Evolutionary conservation across 2,329 filamentous ascomycete genomes (phyloP).

Genomic region (Xenoacremonium recifei): DNA sequence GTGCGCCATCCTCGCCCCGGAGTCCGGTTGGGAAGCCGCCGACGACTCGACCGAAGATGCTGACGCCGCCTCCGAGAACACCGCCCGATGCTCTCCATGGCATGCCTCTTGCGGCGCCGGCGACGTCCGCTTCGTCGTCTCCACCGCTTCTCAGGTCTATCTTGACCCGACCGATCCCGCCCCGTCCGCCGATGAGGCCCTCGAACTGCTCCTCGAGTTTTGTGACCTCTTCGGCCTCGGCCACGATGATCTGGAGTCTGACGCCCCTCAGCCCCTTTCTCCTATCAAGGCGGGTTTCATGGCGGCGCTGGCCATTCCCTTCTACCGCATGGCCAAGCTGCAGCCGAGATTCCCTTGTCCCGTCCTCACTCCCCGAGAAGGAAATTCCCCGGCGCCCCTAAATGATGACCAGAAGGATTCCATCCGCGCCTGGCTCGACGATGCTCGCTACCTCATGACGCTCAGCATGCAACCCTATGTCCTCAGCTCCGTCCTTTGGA

Average conservation of each 20-base stretch:
- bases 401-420: constrained; percentile 10
- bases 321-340: constrained; percentile 26
- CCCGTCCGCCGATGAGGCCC: constrained; percentile 18
- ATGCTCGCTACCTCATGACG: constrained; percentile 30
- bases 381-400: constrained; percentile 4
- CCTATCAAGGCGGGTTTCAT: constrained; percentile 25
- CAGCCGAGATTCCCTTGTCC: constrained; percentile 21
- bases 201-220: constrained; percentile 24
- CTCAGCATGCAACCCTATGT: constrained; percentile 26
- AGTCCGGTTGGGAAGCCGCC: constrained; percentile 18
- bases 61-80: too few species aligned
- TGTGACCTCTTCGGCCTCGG: constrained; percentile 24
- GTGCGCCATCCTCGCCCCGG: constrained; percentile 23
- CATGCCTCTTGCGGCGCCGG: constrained; percentile 12
- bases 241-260: constrained; percentile 12
- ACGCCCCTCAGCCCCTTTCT: constrained; percentile 12
- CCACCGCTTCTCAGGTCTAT: constrained; percentile 16
- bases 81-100: too few species aligned
- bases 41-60: constrained; percentile 16
- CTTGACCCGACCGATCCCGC: constrained; percentile 13
- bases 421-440: constrained; percentile 17
- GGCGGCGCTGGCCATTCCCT: constrained; percentile 23
- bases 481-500: constrained; percentile 28
- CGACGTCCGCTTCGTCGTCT: constrained; percentile 18
- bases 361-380: constrained; percentile 4